Evolutionary conservation across 768 basidiomycete species (phyloP).

Genomic region (Mycena kentingensis): DNA sequence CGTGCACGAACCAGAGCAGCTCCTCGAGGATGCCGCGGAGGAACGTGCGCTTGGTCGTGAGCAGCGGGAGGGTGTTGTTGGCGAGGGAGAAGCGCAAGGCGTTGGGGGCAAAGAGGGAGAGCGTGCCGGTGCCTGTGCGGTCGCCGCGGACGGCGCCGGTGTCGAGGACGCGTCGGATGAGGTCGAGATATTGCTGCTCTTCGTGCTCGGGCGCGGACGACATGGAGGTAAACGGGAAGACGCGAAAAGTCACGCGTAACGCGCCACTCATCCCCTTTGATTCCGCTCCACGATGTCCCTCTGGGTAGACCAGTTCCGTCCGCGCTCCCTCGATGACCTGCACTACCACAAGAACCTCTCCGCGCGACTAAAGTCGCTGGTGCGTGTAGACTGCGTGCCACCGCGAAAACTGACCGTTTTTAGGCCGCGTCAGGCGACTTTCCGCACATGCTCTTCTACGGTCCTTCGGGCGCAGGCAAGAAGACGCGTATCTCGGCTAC

Average conservation of each 20-base stretch:
- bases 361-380: slow-evolving; percentile 75
- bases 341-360: slow-evolving; percentile 88
- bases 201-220: slow-evolving; percentile 54
- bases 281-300: slow-evolving; percentile 51
- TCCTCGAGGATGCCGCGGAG: slow-evolving; percentile 90
- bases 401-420: neutral
- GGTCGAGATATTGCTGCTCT: slow-evolving; percentile 85
- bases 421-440: slow-evolving; percentile 92
- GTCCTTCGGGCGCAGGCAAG: slow-evolving; percentile 95
- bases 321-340: slow-evolving; percentile 78
- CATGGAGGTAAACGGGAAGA: neutral
- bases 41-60: slow-evolving; percentile 96
- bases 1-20: slow-evolving; percentile 90
- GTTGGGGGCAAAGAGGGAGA: slow-evolving; percentile 90
- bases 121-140: slow-evolving; percentile 92
- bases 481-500: slow-evolving; percentile 95
- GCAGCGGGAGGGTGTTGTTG: slow-evolving; percentile 74
- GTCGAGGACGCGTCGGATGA: slow-evolving; percentile 76
- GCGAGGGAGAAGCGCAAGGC: slow-evolving; percentile 86
- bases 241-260: neutral
- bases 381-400: slow-evolving; percentile 30
- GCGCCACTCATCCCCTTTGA: neutral
- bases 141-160: slow-evolving; percentile 81
- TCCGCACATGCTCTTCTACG: slow-evolving; percentile 97
- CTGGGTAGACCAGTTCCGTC: slow-evolving; percentile 83